A percentile compares a stretch with the other conserved stretches of the same genome.
phyloP scores from a whole-genome alignment of 2,329 filamentous ascomycete species.

The Colletotrichum noveboracense region DNA sequence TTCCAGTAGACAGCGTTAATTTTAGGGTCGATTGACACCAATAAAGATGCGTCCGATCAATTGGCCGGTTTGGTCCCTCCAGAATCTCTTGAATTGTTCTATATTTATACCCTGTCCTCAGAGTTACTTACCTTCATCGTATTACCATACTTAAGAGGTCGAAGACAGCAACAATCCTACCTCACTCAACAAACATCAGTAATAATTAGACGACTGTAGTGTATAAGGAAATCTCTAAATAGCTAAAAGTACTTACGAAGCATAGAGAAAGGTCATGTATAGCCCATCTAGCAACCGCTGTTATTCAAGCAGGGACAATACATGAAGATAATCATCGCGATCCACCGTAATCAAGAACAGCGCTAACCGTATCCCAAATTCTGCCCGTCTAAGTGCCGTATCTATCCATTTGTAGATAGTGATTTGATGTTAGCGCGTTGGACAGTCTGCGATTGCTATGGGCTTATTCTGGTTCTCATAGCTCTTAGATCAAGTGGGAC shows the following conservation, averaged over 20 bases:
- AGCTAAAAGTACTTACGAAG: accelerated
- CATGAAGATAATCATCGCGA: neutral
- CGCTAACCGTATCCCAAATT: neutral
- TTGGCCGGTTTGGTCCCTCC: no score
- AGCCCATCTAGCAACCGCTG: neutral
- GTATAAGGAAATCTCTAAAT: neutral
- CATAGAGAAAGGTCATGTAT: neutral
- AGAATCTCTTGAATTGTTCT: neutral
- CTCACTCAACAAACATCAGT: no score
- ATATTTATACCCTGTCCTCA: accelerated
- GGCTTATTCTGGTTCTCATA: neutral
- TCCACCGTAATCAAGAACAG: neutral
- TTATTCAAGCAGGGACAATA: neutral
- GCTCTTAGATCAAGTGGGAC: accelerated
- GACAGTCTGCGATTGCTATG: neutral
- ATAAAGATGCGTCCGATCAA: neutral
- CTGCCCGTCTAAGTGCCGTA: neutral
- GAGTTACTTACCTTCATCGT: accelerated
- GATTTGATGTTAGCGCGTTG: neutral
- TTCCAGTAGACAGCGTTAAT: accelerated
- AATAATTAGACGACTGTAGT: no score
- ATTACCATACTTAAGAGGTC: neutral
- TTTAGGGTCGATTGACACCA: neutral
- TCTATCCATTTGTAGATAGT: neutral
- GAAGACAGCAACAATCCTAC: neutral